These are phyloP conservation scores for Xylaria arbuscula DNA, from an alignment of 2,329 filamentous ascomycete species.

Conservation along the genomic window DNA sequence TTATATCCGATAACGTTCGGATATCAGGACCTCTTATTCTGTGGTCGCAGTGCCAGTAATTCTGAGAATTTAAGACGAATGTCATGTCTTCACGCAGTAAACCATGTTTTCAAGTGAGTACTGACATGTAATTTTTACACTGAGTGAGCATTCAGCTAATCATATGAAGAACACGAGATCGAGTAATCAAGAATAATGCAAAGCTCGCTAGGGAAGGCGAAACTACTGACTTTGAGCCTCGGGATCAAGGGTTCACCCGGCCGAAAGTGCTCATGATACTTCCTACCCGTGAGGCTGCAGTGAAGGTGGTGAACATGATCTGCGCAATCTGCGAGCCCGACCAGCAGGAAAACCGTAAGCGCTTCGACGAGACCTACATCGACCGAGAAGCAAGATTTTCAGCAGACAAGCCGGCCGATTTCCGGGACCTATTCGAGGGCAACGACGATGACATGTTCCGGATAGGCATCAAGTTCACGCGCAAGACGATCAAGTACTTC, in stretches of 20 bases:
- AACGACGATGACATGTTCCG: constrained; percentile 99
- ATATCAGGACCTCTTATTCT: constrained; percentile 84
- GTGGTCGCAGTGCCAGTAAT: constrained; percentile 76
- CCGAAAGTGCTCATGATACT: constrained; percentile 93
- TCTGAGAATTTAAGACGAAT: constrained; percentile 76
- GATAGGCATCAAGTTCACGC: constrained; percentile 94
- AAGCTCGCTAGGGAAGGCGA: constrained; percentile 75
- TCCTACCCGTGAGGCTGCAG: constrained; percentile 88
- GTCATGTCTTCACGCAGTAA: constrained; percentile 84
- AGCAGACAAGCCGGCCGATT: constrained; percentile 83
- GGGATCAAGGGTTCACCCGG: constrained; percentile 94
- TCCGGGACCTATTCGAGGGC: constrained; percentile 87
- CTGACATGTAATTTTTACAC: background rate
- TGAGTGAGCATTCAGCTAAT: constrained; percentile 8
- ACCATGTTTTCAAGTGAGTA: constrained; percentile 86
- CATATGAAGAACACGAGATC: constrained; percentile 76
- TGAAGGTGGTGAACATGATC: constrained; percentile 80
- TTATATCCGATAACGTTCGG: constrained; percentile 80
- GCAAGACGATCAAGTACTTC: constrained; percentile 95
- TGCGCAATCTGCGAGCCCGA: constrained; percentile 81
- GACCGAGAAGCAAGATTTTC: constrained; percentile 75
- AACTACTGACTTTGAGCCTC: constrained; percentile 75
- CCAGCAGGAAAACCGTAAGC: constrained; percentile 93
- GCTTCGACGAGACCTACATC: constrained; percentile 86
- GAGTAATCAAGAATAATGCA: constrained; percentile 91